Base-by-base conservation (phyloP, 1,284 basidiomycete genomes). In the Leccinum subrobustum region DNA sequence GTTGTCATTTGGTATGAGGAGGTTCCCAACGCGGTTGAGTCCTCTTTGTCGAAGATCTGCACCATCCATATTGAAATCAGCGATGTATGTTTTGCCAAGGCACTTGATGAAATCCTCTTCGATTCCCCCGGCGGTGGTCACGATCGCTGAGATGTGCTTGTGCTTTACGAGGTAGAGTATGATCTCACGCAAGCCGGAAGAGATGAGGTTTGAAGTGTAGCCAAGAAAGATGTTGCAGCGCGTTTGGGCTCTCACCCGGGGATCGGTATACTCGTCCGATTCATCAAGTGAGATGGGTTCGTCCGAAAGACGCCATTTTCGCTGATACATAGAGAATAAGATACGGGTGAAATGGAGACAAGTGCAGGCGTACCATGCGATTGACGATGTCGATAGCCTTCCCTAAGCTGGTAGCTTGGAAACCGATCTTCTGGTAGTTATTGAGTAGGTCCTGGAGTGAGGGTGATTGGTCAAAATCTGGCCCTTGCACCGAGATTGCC, bases 61-160 rank as follows among this genome's bases (percentile, higher is more conserved):
- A 8, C 97, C 97, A 67, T 95, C 91, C 53, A 98, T 83, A 70
- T 92, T 86, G 76, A 97, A 99, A 67, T 95, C 95, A 23, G 94
- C 95, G 31, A 99, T 83, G 68, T 96, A 98, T 0, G 97, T 99
- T 70, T 92, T 88, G 9, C 95, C 96, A 6, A 99, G 84, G 73
- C 97, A 99, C 76, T 99, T 99, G 78, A 99, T 98, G 65, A 99
- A 92, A 78, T 99, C 97, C 77, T 99, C 97, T 73, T 99, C 97
- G 64, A 99, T 92, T 3, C 97, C 97, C 1, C 97, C 97, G 1
- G 97, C 97, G 0, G 97, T 99, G 1, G 97, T 99, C 18, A 98
- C 96, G 57, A 99, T 82, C 7, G 88, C 92, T 27, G 89, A 85
- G 56, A 99, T 86, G 67, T 96, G 91, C 68, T 90, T 92, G 80